phyloP scores from a whole-genome alignment of 257 asterid genomes.

The Nicotiana paniculata region DNA sequence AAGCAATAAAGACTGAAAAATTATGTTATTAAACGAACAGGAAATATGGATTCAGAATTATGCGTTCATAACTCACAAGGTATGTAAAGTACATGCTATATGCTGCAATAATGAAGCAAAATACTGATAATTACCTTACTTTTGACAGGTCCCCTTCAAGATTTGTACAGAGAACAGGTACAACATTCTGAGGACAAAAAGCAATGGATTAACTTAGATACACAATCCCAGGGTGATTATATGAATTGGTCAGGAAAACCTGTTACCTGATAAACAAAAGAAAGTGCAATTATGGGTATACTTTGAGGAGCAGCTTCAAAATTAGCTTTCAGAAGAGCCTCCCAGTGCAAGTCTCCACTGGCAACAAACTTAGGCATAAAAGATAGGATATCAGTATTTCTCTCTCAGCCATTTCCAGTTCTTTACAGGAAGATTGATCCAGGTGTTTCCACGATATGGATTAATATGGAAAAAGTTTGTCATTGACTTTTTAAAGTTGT shows the following conservation, averaged over 20 bases:
- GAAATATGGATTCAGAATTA: too few relatives aligned
- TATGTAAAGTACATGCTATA: background rate
- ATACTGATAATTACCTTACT: slow-evolving; percentile 60
- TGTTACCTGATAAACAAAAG: slow-evolving; percentile 91
- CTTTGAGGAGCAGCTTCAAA: slow-evolving; percentile 84
- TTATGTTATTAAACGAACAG: too few relatives aligned
- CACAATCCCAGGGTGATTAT: background rate
- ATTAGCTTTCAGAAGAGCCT: slow-evolving; percentile 68
- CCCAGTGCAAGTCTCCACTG: slow-evolving; percentile 86
- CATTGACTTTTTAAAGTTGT: background rate
- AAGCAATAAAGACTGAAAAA: too few relatives aligned
- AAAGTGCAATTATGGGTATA: slow-evolving; percentile 88
- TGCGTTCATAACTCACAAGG: background rate
- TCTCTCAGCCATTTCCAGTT: background rate
- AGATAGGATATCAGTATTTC: slow-evolving; percentile 4
- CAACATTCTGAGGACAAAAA: slow-evolving; percentile 67
- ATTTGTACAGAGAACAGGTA: slow-evolving; percentile 88
- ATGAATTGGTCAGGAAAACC: background rate
- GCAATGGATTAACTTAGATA: background rate
- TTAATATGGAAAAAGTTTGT: background rate
- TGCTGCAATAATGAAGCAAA: background rate
- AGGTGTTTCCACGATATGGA: background rate
- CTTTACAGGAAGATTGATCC: background rate
- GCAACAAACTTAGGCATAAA: slow-evolving; percentile 51
- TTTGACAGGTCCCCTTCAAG: slow-evolving; percentile 85